Evolutionary conservation across 306 rosid species (phyloP).

Genomic region (Neltuma alba): DNA sequence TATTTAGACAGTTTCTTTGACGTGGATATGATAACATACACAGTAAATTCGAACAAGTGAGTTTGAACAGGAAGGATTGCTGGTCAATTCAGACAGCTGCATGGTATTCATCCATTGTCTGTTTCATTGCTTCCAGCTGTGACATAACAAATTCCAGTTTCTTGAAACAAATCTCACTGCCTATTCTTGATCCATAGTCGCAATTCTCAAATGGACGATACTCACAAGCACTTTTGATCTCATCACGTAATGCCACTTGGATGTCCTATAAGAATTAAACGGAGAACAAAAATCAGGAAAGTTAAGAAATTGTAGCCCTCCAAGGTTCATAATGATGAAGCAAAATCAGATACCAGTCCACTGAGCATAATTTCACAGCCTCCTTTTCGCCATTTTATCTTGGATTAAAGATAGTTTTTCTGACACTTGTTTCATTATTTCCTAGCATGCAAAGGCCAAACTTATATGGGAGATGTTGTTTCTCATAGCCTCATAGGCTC

Average conservation of each 20-base stretch:
- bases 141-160: constrained; percentile 70
- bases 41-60: too few species aligned
- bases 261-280: constrained; percentile 58
- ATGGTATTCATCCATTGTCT: constrained; percentile 71
- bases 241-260: constrained; percentile 86
- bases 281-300: neutral
- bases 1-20: neutral
- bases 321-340: constrained; percentile 20
- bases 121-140: constrained; percentile 78
- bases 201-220: constrained; percentile 97
- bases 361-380: neutral
- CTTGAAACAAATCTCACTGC: constrained; percentile 83
- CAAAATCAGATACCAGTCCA: constrained; percentile 8
- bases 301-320: neutral
- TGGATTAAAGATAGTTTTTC: neutral
- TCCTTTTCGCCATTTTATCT: neutral
- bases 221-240: constrained; percentile 92
- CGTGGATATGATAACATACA: too few species aligned
- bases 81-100: constrained; percentile 34
- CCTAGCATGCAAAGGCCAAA: neutral
- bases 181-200: constrained; percentile 83
- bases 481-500: neutral
- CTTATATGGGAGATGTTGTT: neutral
- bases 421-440: neutral
- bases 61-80: neutral